Base-by-base conservation (phyloP, 2,329 filamentous ascomycete species). In the Monosporascus ibericus region DNA sequence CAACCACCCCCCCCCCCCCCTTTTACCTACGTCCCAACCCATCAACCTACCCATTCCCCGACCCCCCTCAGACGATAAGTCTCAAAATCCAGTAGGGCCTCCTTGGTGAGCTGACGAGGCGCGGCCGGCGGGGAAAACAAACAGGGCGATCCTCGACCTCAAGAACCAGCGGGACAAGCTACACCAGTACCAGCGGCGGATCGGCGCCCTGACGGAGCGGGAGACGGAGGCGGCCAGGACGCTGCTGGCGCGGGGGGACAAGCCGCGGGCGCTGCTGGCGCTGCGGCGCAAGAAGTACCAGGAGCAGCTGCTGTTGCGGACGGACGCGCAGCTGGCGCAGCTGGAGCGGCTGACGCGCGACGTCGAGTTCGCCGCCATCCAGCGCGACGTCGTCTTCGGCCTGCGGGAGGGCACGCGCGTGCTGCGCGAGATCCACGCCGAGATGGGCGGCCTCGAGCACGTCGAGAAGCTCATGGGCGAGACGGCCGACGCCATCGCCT, bases 101-200 rank as follows among this genome's bases (percentile, higher is more conserved):
- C 6, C 5, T 6, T 6, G 24, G 24, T 25, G 24, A 25, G 6
- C 24, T 25, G 24, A 25, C 24, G 6, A 25, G 24, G 24, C 24
- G 24, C 24, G 24, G 24, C 24, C 24, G 24, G 30, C 30, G 30
- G 30, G 11, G 5, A 11, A 34, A 14, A 22, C 24, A 11, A 20
- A 30, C 68, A 96, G 92, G 75, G 92, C 92, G 55, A 96, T 97
- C 72, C 87, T 97, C 65, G 92, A 97, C 74, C 88, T 97, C 75
- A 97, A 97, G 76, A 90, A 85, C 72, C 92, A 97, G 75, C 92
- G 94, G 70, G 94, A 99, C 78, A 95, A 91, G 71, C 86, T 99
- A 3, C 92, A 95, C 66, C 91, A 95, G 70, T 97, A 97, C 75
- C 92, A 96, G 72, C 87, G 88, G 65, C 88, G 89, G 64, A 94